Conservation (phyloP, 2,329 filamentous ascomycete genomes). For the Cladosporium colombiae region DNA sequence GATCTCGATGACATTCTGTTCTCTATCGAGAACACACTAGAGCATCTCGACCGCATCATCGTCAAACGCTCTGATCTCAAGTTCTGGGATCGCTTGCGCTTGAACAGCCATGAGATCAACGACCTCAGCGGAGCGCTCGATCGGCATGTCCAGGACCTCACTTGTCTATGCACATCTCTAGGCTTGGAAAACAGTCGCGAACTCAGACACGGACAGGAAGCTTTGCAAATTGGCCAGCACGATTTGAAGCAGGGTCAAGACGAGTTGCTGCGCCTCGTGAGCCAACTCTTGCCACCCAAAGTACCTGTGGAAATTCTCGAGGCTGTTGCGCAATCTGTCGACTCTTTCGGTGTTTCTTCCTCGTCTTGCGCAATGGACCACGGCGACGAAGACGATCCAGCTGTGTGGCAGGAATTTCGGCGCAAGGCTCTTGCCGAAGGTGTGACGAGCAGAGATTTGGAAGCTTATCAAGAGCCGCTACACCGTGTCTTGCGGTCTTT, state of each 20-base stretch:
- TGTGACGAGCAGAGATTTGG: not conserved
- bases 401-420: not conserved
- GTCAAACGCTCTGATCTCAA: not conserved
- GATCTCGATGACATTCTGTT: not conserved
- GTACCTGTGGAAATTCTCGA: not conserved
- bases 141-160: not conserved
- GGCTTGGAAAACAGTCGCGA: not conserved
- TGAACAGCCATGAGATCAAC: not conserved
- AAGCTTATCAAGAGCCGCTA: not conserved
- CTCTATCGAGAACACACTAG: not conserved
- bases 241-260: not conserved
- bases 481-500: not conserved
- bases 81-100: slow-evolving; percentile 10
- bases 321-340: not conserved
- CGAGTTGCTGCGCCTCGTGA: not conserved
- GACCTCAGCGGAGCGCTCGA: not conserved
- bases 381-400: not conserved
- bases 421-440: not conserved
- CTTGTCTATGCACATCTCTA: not conserved
- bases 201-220: not conserved
- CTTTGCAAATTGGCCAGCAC: not conserved
- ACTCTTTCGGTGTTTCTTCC: not conserved
- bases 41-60: not conserved
- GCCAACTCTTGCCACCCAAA: not conserved
- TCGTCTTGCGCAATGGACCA: not conserved